These are phyloP conservation scores for Moricandia moricandioides DNA, from an alignment of 345 rosid genomes.

Conservation along the genomic window DNA sequence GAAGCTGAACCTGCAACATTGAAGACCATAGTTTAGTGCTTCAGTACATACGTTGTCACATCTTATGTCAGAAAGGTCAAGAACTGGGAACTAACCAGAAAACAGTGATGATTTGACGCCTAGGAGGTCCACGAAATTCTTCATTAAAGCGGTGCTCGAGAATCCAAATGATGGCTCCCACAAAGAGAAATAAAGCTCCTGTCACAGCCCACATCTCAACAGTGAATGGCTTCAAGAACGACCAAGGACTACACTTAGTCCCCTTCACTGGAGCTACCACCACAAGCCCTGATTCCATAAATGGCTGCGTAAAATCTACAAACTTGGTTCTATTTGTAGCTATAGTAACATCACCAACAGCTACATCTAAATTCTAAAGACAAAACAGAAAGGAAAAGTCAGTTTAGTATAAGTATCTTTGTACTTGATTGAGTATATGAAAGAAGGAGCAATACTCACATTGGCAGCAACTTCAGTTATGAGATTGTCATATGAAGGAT, in stretches of 20 bases:
- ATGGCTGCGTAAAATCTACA: conserved; percentile 94
- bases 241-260: conserved; percentile 81
- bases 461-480: conserved; percentile 55
- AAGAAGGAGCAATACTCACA: conserved; percentile 50
- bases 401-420: neutral
- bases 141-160: conserved; percentile 83
- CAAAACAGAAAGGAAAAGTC: conserved; percentile 9
- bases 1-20: conserved; percentile 91
- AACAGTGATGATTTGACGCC: conserved; percentile 71
- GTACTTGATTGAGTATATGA: conserved; percentile 7
- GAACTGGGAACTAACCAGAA: conserved; percentile 60
- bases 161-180: conserved; percentile 95
- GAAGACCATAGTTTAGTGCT: conserved; percentile 26
- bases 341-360: conserved; percentile 76
- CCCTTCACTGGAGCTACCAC: conserved; percentile 77
- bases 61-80: neutral
- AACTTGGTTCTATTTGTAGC: conserved; percentile 72
- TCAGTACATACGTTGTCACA: neutral
- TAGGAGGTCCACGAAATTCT: conserved; percentile 90
- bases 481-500: conserved; percentile 61
- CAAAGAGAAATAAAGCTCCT: conserved; percentile 68
- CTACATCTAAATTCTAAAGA: conserved; percentile 72
- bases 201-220: conserved; percentile 87
- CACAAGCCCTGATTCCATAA: conserved; percentile 75
- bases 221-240: conserved; percentile 90